Conservation (phyloP, 208 protist genomes). For the Trypanosoma cruzi region DNA sequence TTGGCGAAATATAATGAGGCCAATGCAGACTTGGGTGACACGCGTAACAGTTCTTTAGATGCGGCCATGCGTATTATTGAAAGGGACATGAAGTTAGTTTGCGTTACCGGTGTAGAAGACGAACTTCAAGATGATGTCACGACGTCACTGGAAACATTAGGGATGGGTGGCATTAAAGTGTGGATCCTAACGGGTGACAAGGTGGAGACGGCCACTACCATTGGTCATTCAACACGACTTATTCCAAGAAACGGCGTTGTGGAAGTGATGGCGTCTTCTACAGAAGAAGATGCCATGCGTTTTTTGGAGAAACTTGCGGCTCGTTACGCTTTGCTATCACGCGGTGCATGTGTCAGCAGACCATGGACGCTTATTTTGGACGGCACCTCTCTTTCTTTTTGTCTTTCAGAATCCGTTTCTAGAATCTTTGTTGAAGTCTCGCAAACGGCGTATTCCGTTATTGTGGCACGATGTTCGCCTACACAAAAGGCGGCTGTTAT, state of each 20-base stretch:
- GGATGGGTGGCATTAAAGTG: constrained; percentile 97
- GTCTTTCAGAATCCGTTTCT: constrained; percentile 40
- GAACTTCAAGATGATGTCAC: constrained; percentile 96
- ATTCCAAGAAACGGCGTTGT: constrained; percentile 74
- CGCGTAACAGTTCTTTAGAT: constrained; percentile 61
- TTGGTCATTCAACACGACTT: constrained; percentile 93
- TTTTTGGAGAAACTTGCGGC: constrained; percentile 46
- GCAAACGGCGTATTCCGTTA: constrained; percentile 84
- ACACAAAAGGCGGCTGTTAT: constrained; percentile 98
- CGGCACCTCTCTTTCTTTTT: constrained; percentile 66
- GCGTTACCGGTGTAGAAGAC: constrained; percentile 98
- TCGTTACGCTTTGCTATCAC: constrained; percentile 18
- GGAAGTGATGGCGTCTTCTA: constrained; percentile 53
- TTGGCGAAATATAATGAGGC: constrained; percentile 56
- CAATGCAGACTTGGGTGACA: constrained; percentile 49
- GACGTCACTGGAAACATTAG: constrained; percentile 94
- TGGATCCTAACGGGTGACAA: constrained; percentile 99
- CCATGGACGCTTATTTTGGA: constrained; percentile 86
- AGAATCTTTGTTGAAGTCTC: constrained; percentile 59
- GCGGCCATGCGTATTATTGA: constrained; percentile 83
- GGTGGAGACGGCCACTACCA: constrained; percentile 96
- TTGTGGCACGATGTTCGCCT: constrained; percentile 97
- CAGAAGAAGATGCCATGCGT: constrained; percentile 34
- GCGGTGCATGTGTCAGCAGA: constrained; percentile 14
- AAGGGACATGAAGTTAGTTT: constrained; percentile 89